Conservation (phyloP, 2,329 filamentous ascomycete genomes). For the Aureobasidium vineae region DNA sequence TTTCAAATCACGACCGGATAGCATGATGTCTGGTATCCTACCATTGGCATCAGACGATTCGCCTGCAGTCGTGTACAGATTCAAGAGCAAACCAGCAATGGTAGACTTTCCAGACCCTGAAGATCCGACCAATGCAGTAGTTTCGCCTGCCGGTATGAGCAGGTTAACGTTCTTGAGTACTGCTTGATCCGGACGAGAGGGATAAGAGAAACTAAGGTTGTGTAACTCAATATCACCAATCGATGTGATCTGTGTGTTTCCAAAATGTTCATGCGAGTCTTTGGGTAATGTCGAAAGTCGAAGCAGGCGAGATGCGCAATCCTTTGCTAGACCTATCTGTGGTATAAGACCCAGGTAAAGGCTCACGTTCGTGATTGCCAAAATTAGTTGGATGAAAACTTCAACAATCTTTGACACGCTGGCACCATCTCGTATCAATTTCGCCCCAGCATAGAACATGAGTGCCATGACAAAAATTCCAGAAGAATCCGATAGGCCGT, state of each 20-base stretch:
- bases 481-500: constrained; percentile 72
- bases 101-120: constrained; percentile 95
- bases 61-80: constrained; percentile 58
- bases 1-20: constrained; percentile 58
- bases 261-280: constrained; percentile 59
- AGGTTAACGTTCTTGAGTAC: constrained; percentile 68
- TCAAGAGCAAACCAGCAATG: constrained; percentile 69
- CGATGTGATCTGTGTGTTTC: constrained; percentile 45
- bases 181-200: constrained; percentile 50
- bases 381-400: constrained; percentile 79
- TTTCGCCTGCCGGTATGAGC: constrained; percentile 60
- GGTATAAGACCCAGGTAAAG: constrained; percentile 72
- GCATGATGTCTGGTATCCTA: constrained; percentile 55
- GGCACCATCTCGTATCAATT: constrained; percentile 56
- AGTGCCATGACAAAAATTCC: constrained; percentile 71
- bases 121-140: constrained; percentile 74
- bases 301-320: constrained; percentile 70
- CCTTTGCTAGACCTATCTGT: constrained; percentile 71
- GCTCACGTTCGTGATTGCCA: constrained; percentile 72
- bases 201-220: constrained; percentile 70
- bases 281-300: constrained; percentile 62
- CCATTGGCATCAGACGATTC: constrained; percentile 62
- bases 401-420: constrained; percentile 63
- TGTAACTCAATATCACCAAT: constrained; percentile 59
- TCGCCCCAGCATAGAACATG: constrained; percentile 78